Evolutionary conservation across 1,284 basidiomycete genomes (phyloP), one percentile per base, ranked within the genome.

Genomic region (Exobasidium rhododendri): DNA sequence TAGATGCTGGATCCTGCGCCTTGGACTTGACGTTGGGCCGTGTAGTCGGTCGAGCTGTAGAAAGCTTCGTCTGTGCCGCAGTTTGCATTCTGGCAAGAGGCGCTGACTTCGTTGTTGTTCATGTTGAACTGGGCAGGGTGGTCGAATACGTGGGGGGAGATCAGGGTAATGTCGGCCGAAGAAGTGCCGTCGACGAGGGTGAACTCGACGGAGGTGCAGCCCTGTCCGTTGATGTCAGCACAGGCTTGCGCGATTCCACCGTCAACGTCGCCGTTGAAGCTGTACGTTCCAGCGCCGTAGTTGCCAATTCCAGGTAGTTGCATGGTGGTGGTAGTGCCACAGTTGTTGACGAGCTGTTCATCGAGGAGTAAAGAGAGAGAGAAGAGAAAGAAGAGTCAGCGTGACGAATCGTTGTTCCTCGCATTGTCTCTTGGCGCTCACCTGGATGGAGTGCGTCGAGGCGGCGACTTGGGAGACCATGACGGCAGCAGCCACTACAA

Each of bases 331-430:
- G 30, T 61, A 59, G 52, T 49, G 65, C 22, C 67, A 69, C 56
- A 65, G 59, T 40, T 69, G 68, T 44, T 46, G 4, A 28, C 47
- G 32, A 56, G 26, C 35, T 40, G 35, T 40, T 7, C 17, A 10
- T 7, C 11, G 28, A 29, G 55, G n/a, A 63, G 67, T 62, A 46
- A 59, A 17, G 64, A 58, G 4, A 65, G 62, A 4, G 66, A 65
- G 7, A 61, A 56, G 47, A 65, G 64, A 7, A 61, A 64, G 11
- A 59, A 68, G 43, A 62, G 66, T 29, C 59, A 62, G 51, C 63
- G 60, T 4, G 64, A 68, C 31, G n/a, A 35, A 17, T 65, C 64
- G 2, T 63, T 65, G 26, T n/a, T 32, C 17, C 64, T 35, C 17
- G 66, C n/a, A n/a, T n/a, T n/a, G n/a, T n/a, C n/a, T n/a, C n/a